Evolutionary conservation across 495 filamentous ascomycete genomes (phyloP).

Genomic region (Pseudoneurospora amorphoporcata): DNA sequence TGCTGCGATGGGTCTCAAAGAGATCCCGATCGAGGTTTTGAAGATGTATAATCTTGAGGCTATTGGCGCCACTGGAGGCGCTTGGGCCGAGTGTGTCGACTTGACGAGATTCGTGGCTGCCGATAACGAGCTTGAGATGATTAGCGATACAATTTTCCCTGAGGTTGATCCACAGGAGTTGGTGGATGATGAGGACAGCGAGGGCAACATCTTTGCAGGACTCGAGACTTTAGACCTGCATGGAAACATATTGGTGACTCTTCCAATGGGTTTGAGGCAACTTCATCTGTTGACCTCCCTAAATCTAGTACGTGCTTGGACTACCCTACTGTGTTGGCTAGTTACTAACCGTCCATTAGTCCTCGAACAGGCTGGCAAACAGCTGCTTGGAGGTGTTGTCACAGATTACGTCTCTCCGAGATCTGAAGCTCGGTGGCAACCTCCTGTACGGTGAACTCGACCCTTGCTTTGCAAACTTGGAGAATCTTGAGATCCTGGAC

Average conservation of each 20-base stretch:
- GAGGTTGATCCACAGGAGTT: constrained; percentile 50
- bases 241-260: constrained; percentile 59
- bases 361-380: constrained; percentile 69
- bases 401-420: constrained; percentile 58
- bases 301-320: constrained; percentile 55
- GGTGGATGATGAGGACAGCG: constrained; percentile 50
- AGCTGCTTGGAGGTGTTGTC: constrained; percentile 59
- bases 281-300: constrained; percentile 64
- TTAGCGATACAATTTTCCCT: constrained; percentile 67
- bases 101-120: constrained; percentile 80
- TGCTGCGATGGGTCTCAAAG: constrained; percentile 67
- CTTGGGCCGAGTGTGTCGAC: constrained; percentile 93
- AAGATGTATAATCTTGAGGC: constrained; percentile 77
- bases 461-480: constrained; percentile 45
- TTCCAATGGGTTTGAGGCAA: constrained; percentile 68
- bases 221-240: constrained; percentile 78
- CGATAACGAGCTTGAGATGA: constrained; percentile 75
- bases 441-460: constrained; percentile 55
- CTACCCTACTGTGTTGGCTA: background rate
- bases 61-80: constrained; percentile 38
- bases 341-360: constrained; percentile 33
- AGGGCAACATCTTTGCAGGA: constrained; percentile 71
- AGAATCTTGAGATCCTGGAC: constrained; percentile 67
- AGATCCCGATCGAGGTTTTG: constrained; percentile 75
- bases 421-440: constrained; percentile 78